These are phyloP conservation scores for Dothideomycetes sp. DNA, from an alignment of 2,329 filamentous ascomycete species.

Conservation along the genomic window DNA sequence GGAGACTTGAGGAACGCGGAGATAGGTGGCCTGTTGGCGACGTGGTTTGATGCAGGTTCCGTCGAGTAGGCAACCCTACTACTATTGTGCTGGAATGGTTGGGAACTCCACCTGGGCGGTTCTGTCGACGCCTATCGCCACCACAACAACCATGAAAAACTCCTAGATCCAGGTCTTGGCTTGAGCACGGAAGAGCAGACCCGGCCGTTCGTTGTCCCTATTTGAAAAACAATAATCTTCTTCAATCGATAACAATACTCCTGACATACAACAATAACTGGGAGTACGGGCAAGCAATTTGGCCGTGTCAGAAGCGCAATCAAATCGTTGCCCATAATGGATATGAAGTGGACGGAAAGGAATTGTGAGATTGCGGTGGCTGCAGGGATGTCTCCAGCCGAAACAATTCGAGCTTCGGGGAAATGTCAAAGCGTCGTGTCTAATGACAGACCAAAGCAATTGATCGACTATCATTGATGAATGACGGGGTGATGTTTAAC, in stretches of 20 bases:
- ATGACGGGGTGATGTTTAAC: background rate
- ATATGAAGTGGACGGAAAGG: constrained; percentile 9
- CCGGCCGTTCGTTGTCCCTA: constrained; percentile 2
- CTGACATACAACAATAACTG: too few species aligned
- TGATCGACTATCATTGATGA: constrained; percentile 1
- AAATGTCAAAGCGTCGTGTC: constrained; percentile 8
- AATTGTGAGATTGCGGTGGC: constrained; percentile 14
- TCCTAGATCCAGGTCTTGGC: constrained; percentile 9
- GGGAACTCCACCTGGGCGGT: constrained; percentile 6
- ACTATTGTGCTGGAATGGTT: constrained; percentile 10
- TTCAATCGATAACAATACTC: too few species aligned
- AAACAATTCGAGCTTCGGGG: constrained; percentile 3
- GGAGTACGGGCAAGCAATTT: constrained; percentile 6
- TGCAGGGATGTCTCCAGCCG: constrained; percentile 13
- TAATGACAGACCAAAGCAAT: constrained; percentile 4
- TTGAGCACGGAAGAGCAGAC: constrained; percentile 9
- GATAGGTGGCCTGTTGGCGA: background rate
- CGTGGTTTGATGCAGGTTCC: background rate
- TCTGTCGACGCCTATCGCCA: background rate
- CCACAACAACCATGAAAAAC: constrained; percentile 1
- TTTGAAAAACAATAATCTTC: too few species aligned
- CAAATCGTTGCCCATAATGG: constrained; percentile 12
- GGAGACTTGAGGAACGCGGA: background rate
- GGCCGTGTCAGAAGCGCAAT: constrained; percentile 4
- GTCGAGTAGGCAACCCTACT: constrained; percentile 2